Percentiles rank a stretch among this genome's conserved stretches.
Evolutionary conservation across 306 rosid species (phyloP).

Genomic region (Lathyrus oleraceus): DNA sequence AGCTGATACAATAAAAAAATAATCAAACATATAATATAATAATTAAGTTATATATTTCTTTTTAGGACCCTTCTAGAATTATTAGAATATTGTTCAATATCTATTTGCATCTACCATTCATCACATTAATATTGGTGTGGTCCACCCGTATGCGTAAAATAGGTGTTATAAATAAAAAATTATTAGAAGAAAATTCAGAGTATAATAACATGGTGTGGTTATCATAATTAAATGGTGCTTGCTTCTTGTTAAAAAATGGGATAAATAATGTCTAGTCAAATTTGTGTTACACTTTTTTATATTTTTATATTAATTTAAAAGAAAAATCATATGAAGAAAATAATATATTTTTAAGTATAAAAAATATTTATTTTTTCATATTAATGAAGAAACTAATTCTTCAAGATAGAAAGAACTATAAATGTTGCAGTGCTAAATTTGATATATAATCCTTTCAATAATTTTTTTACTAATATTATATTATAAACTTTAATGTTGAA

Average conservation of each 20-base stretch:
- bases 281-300: not conserved
- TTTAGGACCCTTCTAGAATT: not conserved
- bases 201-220: not conserved
- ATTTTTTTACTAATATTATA: too few species aligned
- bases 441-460: too few species aligned
- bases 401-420: too few species aligned
- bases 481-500: too few species aligned
- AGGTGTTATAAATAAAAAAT: not conserved
- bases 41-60: too few species aligned
- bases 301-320: not conserved
- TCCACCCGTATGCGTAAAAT: constrained; percentile 18
- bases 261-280: not conserved
- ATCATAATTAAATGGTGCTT: not conserved
- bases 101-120: constrained; percentile 31
- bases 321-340: not conserved
- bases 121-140: constrained; percentile 37
- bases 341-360: not conserved
- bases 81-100: constrained; percentile 6
- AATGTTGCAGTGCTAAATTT: too few species aligned
- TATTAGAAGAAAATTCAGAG: not conserved
- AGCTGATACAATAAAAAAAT: too few species aligned
- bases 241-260: not conserved
- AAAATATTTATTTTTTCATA: too few species aligned
- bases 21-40: too few species aligned
- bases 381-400: too few species aligned